These are phyloP conservation scores for Eucalyptus camaldulensis DNA, from an alignment of 345 rosid species.

Conservation along the genomic window DNA sequence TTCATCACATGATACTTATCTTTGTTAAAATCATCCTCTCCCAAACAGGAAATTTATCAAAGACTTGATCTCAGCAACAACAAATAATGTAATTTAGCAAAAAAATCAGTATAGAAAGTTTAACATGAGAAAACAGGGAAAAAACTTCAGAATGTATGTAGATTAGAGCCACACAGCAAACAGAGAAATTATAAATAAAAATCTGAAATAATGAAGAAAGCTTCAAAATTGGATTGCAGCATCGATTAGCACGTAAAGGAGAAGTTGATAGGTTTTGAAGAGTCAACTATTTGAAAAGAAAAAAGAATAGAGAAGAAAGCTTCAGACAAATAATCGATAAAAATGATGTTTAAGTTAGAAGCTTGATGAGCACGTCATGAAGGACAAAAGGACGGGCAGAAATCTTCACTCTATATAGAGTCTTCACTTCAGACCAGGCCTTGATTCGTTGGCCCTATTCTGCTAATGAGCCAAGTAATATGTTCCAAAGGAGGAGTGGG, in stretches of 20 bases:
- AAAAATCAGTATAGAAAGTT: background rate
- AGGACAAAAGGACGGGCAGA: background rate
- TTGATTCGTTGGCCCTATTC: background rate
- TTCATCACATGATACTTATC: background rate
- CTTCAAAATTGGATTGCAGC: background rate
- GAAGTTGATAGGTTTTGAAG: background rate
- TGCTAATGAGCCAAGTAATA: background rate
- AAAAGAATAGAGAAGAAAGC: background rate
- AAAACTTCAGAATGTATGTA: background rate
- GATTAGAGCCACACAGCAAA: background rate
- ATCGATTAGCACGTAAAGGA: background rate
- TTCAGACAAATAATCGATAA: background rate
- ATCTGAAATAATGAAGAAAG: background rate
- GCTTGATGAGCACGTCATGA: background rate
- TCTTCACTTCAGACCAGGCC: background rate
- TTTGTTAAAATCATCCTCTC: background rate
- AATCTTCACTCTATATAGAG: background rate
- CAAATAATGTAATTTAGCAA: background rate
- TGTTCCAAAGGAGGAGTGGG: background rate
- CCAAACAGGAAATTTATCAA: background rate
- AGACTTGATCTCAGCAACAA: background rate
- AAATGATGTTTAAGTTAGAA: background rate
- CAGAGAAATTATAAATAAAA: background rate
- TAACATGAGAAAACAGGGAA: background rate
- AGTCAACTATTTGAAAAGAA: background rate